Evolutionary conservation across 2,329 filamentous ascomycete species (phyloP).

Genomic region (Hymenoscyphus albidus): DNA sequence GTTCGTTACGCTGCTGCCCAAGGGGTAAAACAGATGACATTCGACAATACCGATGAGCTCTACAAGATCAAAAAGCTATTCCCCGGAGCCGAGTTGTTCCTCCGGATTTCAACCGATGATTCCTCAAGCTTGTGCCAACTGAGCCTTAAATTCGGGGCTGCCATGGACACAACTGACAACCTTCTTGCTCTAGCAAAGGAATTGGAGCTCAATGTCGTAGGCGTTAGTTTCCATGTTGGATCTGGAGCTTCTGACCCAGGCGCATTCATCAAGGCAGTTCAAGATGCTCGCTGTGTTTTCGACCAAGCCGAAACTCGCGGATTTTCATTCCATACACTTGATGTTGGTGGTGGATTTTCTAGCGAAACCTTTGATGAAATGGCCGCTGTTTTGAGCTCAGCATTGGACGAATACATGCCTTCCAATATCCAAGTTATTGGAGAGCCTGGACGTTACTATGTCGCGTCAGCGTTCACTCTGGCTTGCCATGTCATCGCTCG

Average conservation of each 20-base stretch:
- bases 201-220: constrained; percentile 84
- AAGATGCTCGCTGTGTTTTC: constrained; percentile 85
- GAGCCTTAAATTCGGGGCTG: constrained; percentile 95
- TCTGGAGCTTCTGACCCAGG: constrained; percentile 93
- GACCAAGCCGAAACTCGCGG: constrained; percentile 75
- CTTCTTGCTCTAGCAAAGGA: constrained; percentile 77
- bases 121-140: constrained; percentile 90
- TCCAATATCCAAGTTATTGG: constrained; percentile 77
- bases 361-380: constrained; percentile 89
- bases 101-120: constrained; percentile 95
- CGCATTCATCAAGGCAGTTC: constrained; percentile 86
- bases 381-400: constrained; percentile 72
- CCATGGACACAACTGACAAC: constrained; percentile 73
- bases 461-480: constrained; percentile 86
- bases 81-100: constrained; percentile 83
- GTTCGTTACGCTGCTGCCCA: constrained; percentile 81
- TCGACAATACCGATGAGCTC: constrained; percentile 96
- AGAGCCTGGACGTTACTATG: constrained; percentile 95
- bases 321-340: constrained; percentile 79
- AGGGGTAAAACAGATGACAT: constrained; percentile 97
- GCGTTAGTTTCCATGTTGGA: constrained; percentile 96
- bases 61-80: constrained; percentile 95
- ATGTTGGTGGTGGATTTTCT: constrained; percentile 91
- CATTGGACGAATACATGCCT: constrained; percentile 86
- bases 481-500: constrained; percentile 95